Percentiles rank a stretch among this genome's conserved stretches.
These are phyloP conservation scores for Gymnopus androsaceus DNA, from an alignment of 1,284 basidiomycete species.

Conservation along the genomic window DNA sequence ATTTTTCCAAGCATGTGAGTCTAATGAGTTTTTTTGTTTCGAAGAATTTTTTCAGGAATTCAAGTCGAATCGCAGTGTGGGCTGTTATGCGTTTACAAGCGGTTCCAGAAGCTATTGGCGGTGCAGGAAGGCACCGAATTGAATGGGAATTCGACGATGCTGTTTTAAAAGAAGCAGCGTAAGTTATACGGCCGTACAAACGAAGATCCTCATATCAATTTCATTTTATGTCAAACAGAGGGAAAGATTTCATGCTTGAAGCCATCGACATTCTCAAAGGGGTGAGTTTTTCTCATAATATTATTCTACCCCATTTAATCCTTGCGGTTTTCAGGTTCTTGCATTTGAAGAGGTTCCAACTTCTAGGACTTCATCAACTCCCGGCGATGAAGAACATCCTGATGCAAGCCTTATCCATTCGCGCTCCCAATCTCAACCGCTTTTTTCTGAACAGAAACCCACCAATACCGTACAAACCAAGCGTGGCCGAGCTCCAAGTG, in stretches of 20 bases:
- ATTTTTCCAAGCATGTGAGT: conserved; percentile 65
- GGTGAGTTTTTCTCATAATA: conserved; percentile 45
- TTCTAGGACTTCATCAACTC: conserved; percentile 38
- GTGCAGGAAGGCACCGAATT: conserved; percentile 64
- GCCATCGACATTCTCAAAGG: conserved; percentile 81
- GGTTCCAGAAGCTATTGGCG: conserved; percentile 70
- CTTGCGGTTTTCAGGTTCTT: conserved; percentile 45
- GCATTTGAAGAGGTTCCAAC: conserved; percentile 66
- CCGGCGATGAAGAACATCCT: conserved; percentile 36
- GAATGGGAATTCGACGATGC: conserved; percentile 84
- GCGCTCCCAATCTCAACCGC: conserved; percentile 57
- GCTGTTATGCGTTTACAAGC: conserved; percentile 73
- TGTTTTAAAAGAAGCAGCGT: conserved; percentile 83
- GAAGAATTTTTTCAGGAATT: not conserved
- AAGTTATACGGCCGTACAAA: conserved; percentile 36
- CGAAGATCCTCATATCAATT: not conserved
- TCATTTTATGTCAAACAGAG: conserved; percentile 44
- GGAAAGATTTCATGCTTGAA: conserved; percentile 83
- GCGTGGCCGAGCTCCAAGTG: conserved; percentile 72
- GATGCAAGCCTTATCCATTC: conserved; percentile 46
- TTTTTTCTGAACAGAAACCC: conserved; percentile 41
- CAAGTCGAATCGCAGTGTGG: conserved; percentile 53
- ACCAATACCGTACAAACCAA: conserved; percentile 50
- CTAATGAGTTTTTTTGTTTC: conserved; percentile 1
- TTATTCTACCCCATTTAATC: conserved; percentile 17